These are phyloP conservation scores for Monilinia polystroma DNA, from an alignment of 2,329 filamentous ascomycete species.

Conservation along the genomic window DNA sequence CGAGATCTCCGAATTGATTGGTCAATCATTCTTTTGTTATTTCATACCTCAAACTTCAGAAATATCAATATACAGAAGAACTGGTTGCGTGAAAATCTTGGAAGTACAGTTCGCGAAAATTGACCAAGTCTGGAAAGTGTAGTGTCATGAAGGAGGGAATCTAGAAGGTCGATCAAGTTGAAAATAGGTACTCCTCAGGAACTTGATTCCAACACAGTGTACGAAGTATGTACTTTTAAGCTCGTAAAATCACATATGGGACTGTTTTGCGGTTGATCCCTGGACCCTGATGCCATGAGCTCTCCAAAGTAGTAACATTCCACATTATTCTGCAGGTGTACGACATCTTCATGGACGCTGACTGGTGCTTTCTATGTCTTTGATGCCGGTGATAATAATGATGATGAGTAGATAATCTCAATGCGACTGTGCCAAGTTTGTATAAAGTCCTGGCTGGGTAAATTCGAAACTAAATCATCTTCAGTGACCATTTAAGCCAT, in stretches of 20 bases:
- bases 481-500: neutral
- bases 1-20: constrained; percentile 20
- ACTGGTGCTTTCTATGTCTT: neutral
- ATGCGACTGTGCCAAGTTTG: constrained; percentile 14
- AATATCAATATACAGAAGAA: neutral
- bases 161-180: neutral
- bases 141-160: neutral
- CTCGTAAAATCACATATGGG: constrained; percentile 2
- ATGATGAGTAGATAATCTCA: neutral
- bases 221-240: neutral
- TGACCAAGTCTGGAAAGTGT: neutral
- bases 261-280: constrained; percentile 1
- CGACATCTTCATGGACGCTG: constrained; percentile 9
- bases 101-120: neutral
- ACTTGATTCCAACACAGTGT: neutral
- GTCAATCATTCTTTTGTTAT: neutral
- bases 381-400: neutral
- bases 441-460: neutral
- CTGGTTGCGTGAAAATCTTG: neutral
- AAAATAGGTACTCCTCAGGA: neutral
- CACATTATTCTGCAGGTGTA: constrained; percentile 16
- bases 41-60: constrained; percentile 6
- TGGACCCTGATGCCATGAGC: constrained; percentile 15
- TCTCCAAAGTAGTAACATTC: constrained; percentile 12
- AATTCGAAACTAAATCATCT: neutral